These are phyloP conservation scores for Gentiana straminea DNA, from an alignment of 257 asterid species.

Conservation along the genomic window DNA sequence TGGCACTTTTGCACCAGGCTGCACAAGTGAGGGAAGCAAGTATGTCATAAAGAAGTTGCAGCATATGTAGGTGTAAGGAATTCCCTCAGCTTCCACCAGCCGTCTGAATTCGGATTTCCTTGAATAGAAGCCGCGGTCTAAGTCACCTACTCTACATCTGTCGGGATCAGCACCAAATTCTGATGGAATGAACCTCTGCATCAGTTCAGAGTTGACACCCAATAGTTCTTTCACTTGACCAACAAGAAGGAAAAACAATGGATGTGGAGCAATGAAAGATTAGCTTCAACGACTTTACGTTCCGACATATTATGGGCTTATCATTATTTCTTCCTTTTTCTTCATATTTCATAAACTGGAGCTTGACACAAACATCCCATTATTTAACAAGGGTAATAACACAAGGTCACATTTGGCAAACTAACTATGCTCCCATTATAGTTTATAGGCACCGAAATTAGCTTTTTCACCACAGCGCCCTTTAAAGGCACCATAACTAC, in stretches of 20 bases:
- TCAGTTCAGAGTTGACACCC: slow-evolving; percentile 7
- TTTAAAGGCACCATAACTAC: too few species aligned
- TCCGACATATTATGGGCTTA: too few species aligned
- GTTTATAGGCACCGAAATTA: too few species aligned
- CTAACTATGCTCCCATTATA: too few species aligned
- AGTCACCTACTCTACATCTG: slow-evolving; percentile 43
- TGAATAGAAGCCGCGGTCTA: slow-evolving; percentile 63
- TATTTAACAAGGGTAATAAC: too few species aligned
- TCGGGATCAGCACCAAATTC: slow-evolving; percentile 89
- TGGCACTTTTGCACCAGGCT: slow-evolving; percentile 59
- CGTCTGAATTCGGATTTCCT: slow-evolving; percentile 76
- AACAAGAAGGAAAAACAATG: background rate
- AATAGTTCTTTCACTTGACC: background rate
- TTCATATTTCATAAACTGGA: too few species aligned
- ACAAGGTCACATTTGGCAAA: too few species aligned
- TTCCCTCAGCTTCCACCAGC: slow-evolving; percentile 59
- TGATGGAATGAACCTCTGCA: slow-evolving; percentile 86
- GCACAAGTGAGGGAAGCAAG: slow-evolving; percentile 78
- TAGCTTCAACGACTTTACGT: too few species aligned
- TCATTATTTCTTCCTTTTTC: too few species aligned
- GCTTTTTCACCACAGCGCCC: too few species aligned
- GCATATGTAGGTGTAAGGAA: slow-evolving; percentile 72
- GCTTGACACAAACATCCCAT: too few species aligned
- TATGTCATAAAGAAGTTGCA: slow-evolving; percentile 76
- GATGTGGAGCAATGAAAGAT: too few species aligned